Percentiles rank a stretch among this genome's conserved stretches.
These are phyloP conservation scores for Diphasiastrum complanatum DNA, from an alignment of 83 land plant genomes.

Conservation along the genomic window DNA sequence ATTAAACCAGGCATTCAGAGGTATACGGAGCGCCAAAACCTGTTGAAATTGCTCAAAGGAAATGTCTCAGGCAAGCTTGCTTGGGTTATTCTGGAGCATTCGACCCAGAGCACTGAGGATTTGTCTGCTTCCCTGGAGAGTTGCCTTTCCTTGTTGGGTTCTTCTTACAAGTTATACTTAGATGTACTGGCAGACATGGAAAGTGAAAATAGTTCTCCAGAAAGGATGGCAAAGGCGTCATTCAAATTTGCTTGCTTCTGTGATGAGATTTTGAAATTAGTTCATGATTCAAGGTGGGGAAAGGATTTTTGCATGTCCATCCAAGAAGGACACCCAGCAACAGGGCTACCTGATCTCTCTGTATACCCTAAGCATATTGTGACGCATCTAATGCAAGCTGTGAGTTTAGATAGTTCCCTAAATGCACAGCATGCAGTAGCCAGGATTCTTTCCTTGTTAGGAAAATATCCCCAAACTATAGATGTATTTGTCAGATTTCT, in stretches of 20 bases:
- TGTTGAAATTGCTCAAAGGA: constrained; percentile 32
- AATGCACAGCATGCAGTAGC: constrained; percentile 45
- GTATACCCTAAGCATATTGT: constrained; percentile 32
- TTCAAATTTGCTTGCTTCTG: constrained; percentile 50
- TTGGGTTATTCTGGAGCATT: constrained; percentile 17
- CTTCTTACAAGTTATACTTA: constrained; percentile 28
- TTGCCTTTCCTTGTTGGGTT: constrained; percentile 30
- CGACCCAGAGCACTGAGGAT: constrained; percentile 10
- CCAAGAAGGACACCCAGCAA: constrained; percentile 13
- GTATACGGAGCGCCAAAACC: constrained; percentile 12
- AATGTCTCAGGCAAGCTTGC: constrained; percentile 31
- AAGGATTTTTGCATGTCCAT: constrained; percentile 16
- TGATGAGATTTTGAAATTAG: constrained; percentile 41
- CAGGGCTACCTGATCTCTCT: constrained; percentile 28
- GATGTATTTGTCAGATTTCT: constrained; percentile 19
- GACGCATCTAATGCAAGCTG: constrained; percentile 36
- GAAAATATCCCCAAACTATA: constrained; percentile 32
- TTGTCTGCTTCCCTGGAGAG: constrained; percentile 11
- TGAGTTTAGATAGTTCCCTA: constrained; percentile 30
- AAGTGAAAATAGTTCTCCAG: constrained; percentile 10
- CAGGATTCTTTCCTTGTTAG: constrained; percentile 38
- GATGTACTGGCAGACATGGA: constrained; percentile 4
- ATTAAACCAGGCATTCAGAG: constrained; percentile 3
- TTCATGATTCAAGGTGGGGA: constrained; percentile 19
- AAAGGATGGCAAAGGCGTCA: constrained; percentile 28